Conservation (phyloP, 2,329 filamentous ascomycete genomes). For the Trichoderma lentiforme region DNA sequence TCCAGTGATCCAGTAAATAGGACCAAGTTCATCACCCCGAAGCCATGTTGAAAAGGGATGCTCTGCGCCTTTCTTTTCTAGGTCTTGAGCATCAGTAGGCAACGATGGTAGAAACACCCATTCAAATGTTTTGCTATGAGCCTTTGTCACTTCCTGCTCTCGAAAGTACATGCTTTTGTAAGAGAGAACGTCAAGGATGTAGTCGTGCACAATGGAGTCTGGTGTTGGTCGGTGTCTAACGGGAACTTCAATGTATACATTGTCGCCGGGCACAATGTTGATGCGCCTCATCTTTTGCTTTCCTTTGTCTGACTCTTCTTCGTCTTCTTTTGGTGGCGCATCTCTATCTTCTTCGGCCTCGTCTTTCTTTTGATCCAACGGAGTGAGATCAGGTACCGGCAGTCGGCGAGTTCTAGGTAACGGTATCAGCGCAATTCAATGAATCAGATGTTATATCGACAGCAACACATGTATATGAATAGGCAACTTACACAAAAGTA, state of each 20-base stretch:
- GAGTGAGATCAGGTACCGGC: neutral
- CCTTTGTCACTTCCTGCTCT: constrained; percentile 31
- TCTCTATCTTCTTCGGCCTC: neutral
- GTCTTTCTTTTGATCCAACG: neutral
- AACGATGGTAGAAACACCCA: constrained; percentile 34
- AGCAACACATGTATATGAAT: neutral
- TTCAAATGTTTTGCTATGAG: constrained; percentile 34
- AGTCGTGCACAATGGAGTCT: constrained; percentile 28
- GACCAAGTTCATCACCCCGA: constrained; percentile 19
- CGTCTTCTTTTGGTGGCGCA: neutral
- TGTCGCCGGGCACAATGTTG: neutral
- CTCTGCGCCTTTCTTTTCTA: constrained; percentile 9
- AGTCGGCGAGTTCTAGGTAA: neutral
- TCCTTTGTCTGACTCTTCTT: neutral
- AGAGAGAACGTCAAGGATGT: constrained; percentile 31
- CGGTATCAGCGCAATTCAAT: neutral
- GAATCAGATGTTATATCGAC: neutral
- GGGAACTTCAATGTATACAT: neutral
- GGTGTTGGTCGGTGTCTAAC: constrained; percentile 18
- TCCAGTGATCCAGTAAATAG: constrained; percentile 38
- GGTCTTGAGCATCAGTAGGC: neutral
- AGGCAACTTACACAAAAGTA: neutral
- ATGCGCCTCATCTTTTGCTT: neutral
- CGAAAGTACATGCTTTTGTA: constrained; percentile 34
- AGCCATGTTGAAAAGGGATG: constrained; percentile 30